Conservation (phyloP, 805 yeast genomes). For the Candida quercuum region DNA sequence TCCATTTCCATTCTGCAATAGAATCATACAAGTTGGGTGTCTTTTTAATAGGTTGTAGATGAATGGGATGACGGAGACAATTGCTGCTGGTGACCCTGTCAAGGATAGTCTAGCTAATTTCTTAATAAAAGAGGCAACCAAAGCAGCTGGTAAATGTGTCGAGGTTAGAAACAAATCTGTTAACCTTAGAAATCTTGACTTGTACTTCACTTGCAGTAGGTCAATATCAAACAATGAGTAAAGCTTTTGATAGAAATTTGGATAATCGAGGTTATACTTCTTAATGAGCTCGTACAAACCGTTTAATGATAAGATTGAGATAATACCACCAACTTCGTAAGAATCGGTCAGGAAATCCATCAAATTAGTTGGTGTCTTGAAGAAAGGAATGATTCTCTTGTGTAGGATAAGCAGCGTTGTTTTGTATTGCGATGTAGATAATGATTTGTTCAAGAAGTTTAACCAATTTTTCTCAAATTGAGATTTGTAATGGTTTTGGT, state of each 20-base stretch:
- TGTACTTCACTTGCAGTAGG: constrained; percentile 69
- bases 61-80: constrained; percentile 85
- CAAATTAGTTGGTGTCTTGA: constrained; percentile 71
- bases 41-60: constrained; percentile 82
- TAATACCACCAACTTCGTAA: constrained; percentile 55
- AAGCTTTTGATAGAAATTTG: constrained; percentile 78
- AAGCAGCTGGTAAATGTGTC: constrained; percentile 76
- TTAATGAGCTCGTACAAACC: constrained; percentile 85
- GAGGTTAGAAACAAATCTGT: constrained; percentile 82
- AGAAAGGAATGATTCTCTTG: constrained; percentile 76
- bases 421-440: constrained; percentile 56
- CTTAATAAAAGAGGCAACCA: constrained; percentile 88
- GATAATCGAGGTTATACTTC: constrained; percentile 80
- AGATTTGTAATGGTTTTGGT: constrained; percentile 45
- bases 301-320: constrained; percentile 76
- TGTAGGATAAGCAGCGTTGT: constrained; percentile 66
- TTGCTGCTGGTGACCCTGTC: constrained; percentile 82
- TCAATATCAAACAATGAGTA: constrained; percentile 75
- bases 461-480: constrained; percentile 72
- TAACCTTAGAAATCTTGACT: constrained; percentile 83
- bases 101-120: constrained; percentile 69
- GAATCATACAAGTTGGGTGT: constrained; percentile 91
- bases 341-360: constrained; percentile 95
- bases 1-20: constrained; percentile 51
- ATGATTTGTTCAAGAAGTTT: constrained; percentile 41